Evolutionary conservation across 495 filamentous ascomycete genomes (phyloP).

Genomic region (Cercophora sp.): DNA sequence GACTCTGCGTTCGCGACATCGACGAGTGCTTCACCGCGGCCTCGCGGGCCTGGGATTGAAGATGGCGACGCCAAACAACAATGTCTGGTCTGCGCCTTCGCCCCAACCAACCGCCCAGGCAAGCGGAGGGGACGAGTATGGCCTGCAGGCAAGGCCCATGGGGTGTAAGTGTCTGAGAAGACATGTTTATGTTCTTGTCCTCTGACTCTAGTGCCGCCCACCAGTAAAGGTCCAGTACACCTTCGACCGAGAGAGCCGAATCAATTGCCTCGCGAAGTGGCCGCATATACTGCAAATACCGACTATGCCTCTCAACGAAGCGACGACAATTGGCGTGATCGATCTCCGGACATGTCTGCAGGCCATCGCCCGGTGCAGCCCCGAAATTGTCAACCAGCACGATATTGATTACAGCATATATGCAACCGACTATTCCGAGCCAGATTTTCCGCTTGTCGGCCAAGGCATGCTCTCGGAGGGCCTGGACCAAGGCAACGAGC

Average conservation of each 20-base stretch:
- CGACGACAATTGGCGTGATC: conserved; percentile 71
- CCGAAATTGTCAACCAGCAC: conserved; percentile 77
- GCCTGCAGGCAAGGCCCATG: conserved; percentile 47
- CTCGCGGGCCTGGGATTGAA: conserved; percentile 10
- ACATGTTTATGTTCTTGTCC: conserved; percentile 6
- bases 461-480: conserved; percentile 94
- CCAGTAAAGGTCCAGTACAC: conserved; percentile 95
- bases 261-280: conserved; percentile 88
- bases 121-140: conserved; percentile 45
- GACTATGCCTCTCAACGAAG: conserved; percentile 73
- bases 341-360: conserved; percentile 88
- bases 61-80: conserved; percentile 24
- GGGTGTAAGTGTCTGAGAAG: conserved; percentile 50
- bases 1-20: background rate
- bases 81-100: conserved; percentile 25
- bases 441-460: conserved; percentile 85
- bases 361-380: conserved; percentile 72
- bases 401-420: conserved; percentile 95
- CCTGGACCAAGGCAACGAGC: conserved; percentile 53
- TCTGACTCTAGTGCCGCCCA: background rate
- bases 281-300: conserved; percentile 76
- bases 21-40: conserved; percentile 17
- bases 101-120: conserved; percentile 31
- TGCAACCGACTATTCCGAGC: conserved; percentile 94
- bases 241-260: conserved; percentile 85